Percentiles rank a stretch among this genome's conserved stretches.
phyloP scores from a whole-genome alignment of 208 protist genomes.

The Acanthamoeba comandoni region DNA sequence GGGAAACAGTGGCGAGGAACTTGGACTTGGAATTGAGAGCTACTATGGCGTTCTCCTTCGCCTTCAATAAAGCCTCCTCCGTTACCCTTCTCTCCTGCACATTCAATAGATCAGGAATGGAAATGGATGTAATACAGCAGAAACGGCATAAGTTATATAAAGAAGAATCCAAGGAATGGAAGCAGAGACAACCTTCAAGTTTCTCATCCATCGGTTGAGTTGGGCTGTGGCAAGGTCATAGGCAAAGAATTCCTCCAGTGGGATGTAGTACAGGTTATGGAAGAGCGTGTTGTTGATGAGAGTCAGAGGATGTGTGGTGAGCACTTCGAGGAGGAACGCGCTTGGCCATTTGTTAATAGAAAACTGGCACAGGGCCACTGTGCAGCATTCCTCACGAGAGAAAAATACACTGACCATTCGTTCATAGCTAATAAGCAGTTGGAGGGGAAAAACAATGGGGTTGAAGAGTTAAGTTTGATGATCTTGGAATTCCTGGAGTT shows the following conservation, averaged over 20 bases:
- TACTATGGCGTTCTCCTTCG: not conserved
- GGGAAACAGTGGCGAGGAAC: conserved; percentile 42
- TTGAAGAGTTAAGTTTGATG: no score
- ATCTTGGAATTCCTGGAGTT: no score
- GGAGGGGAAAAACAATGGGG: no score
- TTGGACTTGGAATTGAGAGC: conserved; percentile 39
- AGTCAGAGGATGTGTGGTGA: conserved; percentile 8
- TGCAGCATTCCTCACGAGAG: not conserved
- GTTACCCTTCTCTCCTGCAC: not conserved
- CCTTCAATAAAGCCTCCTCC: not conserved
- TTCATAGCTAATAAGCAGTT: conserved; percentile 6
- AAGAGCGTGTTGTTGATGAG: not conserved
- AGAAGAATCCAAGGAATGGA: no score
- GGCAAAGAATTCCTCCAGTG: conserved; percentile 2
- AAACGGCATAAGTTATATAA: no score
- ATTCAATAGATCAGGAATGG: no score
- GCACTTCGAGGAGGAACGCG: not conserved
- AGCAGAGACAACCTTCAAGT: no score
- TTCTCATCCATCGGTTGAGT: not conserved
- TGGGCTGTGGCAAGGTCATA: conserved; percentile 10
- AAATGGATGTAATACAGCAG: no score
- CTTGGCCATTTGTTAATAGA: conserved; percentile 2
- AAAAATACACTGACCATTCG: not conserved
- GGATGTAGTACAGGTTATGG: conserved; percentile 17
- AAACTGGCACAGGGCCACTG: not conserved